Percentiles rank a stretch among this genome's conserved stretches.
Evolutionary conservation across 2,329 filamentous ascomycete genomes (phyloP).

Genomic region (Bipolaris victoriae): DNA sequence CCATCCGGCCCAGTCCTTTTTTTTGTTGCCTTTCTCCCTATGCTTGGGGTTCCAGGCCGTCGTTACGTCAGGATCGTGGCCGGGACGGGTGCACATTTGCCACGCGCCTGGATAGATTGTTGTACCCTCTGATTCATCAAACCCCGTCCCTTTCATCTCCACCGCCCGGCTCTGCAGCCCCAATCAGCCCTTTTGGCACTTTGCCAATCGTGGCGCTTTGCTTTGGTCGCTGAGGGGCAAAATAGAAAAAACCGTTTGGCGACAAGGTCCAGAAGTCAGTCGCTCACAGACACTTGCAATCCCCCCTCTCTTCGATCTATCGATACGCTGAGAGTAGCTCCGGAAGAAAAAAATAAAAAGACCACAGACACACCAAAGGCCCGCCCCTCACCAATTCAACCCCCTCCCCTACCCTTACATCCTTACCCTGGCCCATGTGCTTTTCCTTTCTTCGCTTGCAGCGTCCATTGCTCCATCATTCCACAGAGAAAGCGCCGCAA

Average conservation of each 20-base stretch:
- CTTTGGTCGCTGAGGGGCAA: slow-evolving; percentile 39
- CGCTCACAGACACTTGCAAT: slow-evolving; percentile 19
- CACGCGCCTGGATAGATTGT: slow-evolving; percentile 29
- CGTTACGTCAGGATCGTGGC: slow-evolving; percentile 27
- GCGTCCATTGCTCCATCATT: no score
- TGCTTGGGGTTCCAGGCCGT: slow-evolving; percentile 21
- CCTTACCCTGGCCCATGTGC: slow-evolving; percentile 20
- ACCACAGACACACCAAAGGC: not conserved
- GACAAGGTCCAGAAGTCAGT: slow-evolving; percentile 10
- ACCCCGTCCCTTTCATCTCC: slow-evolving; percentile 24
- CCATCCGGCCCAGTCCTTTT: slow-evolving; percentile 14
- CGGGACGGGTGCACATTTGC: slow-evolving; percentile 28
- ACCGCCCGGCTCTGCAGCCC: slow-evolving; percentile 21
- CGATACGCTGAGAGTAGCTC: slow-evolving; percentile 31
- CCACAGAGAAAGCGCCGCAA: slow-evolving; percentile 37
- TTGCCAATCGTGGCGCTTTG: slow-evolving; percentile 37
- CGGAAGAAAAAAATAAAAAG: slow-evolving; percentile 26
- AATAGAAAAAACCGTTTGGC: slow-evolving; percentile 22
- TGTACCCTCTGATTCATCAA: slow-evolving; percentile 35
- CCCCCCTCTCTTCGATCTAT: slow-evolving; percentile 26
- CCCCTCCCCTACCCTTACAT: not conserved
- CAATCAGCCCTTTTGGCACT: slow-evolving; percentile 20
- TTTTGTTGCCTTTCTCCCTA: not conserved
- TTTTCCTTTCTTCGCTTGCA: slow-evolving; percentile 10
- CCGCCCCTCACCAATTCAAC: not conserved